Conservation (phyloP, 805 yeast genomes). For the Wickerhamiella kazuoi region DNA sequence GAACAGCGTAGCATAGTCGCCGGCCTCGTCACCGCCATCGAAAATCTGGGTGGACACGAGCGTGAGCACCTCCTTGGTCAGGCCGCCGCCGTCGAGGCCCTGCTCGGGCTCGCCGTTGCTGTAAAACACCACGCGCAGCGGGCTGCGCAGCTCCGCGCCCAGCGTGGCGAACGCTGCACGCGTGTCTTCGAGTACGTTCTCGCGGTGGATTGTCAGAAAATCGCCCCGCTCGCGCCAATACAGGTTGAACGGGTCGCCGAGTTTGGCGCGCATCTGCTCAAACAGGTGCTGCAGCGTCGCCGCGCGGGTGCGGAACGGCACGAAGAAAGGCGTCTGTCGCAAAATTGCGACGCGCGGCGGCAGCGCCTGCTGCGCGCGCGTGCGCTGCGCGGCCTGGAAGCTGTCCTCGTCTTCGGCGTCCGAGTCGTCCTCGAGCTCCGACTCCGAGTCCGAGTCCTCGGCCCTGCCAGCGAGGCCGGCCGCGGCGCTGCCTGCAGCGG, state of each 20-base stretch:
- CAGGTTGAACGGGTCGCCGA: not conserved
- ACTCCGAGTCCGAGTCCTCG: constrained; percentile 2
- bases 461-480: constrained; percentile 1
- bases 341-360: constrained; percentile 27
- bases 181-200: constrained; percentile 58
- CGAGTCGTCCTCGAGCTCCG: not conserved
- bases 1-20: constrained; percentile 25
- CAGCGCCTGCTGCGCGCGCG: constrained; percentile 14
- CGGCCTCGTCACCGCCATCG: constrained; percentile 5
- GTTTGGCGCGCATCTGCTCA: constrained; percentile 29
- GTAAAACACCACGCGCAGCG: constrained; percentile 45
- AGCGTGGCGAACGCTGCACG: constrained; percentile 35
- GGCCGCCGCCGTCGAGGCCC: constrained; percentile 95
- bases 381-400: constrained; percentile 6
- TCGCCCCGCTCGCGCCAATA: not conserved
- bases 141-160: constrained; percentile 41
- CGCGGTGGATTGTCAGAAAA: constrained; percentile 34
- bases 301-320: constrained; percentile 61
- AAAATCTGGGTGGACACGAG: constrained; percentile 56
- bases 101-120: constrained; percentile 63
- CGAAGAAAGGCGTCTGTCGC: constrained; percentile 55
- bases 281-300: constrained; percentile 49
- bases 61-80: constrained; percentile 79
- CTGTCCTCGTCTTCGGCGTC: constrained; percentile 11
- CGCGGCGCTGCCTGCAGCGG: constrained; percentile 12